Evolutionary conservation across 106 monocot genomes (phyloP).

Genomic region (Vanilla planifolia): DNA sequence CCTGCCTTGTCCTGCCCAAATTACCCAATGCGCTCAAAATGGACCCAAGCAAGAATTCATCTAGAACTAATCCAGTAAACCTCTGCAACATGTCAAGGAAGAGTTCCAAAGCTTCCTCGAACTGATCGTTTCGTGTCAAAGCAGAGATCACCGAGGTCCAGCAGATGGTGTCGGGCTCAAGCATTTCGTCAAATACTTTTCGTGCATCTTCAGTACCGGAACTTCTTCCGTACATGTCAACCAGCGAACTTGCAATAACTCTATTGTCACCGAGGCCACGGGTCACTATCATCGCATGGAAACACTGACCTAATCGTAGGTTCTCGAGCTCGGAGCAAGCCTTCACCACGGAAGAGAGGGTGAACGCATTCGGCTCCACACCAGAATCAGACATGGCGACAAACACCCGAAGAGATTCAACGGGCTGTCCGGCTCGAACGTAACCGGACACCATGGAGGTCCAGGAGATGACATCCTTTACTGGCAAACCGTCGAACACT

Average conservation of each 20-base stretch:
- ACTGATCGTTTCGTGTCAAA: constrained; percentile 46
- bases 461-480: constrained; percentile 63
- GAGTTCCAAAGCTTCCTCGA: constrained; percentile 44
- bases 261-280: constrained; percentile 28
- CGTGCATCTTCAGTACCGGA: constrained; percentile 26
- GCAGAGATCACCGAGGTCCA: constrained; percentile 85
- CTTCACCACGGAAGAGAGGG: constrained; percentile 45
- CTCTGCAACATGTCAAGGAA: constrained; percentile 44
- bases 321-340: constrained; percentile 36
- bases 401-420: constrained; percentile 33
- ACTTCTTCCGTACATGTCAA: constrained; percentile 63
- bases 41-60: constrained; percentile 61
- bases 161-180: constrained; percentile 46
- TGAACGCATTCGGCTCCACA: constrained; percentile 47
- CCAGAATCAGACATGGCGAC: constrained; percentile 31
- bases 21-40: constrained; percentile 67
- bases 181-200: constrained; percentile 47
- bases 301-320: constrained; percentile 23
- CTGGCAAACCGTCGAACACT: constrained; percentile 51
- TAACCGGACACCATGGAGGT: constrained; percentile 71
- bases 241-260: constrained; percentile 51
- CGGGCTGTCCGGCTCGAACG: constrained; percentile 41
- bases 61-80: constrained; percentile 16
- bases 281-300: constrained; percentile 29
- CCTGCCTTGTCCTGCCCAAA: constrained; percentile 42